phyloP scores from a whole-genome alignment of 495 filamentous ascomycete species.

The Lasiosphaeria miniovina region DNA sequence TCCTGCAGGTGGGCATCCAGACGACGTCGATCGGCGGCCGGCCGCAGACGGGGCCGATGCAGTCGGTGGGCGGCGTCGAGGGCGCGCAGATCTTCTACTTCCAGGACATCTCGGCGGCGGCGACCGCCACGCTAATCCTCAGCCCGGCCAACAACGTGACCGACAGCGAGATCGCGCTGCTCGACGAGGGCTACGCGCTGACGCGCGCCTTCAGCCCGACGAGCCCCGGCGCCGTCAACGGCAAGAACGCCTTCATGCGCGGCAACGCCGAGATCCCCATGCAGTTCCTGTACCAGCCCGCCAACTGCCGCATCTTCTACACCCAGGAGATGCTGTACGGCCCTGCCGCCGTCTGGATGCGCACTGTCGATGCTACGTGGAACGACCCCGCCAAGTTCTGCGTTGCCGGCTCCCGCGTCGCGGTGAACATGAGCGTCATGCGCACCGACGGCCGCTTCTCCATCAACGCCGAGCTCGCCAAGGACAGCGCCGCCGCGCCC shows the following conservation, averaged over 20 bases:
- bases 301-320: constrained; percentile 55
- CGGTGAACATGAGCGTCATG: constrained; percentile 6
- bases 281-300: constrained; percentile 52
- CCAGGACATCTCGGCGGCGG: constrained; percentile 15
- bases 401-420: constrained; percentile 19
- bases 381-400: constrained; percentile 36
- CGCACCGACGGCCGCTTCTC: constrained; percentile 16
- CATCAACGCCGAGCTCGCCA: not conserved
- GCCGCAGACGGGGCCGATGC: constrained; percentile 50
- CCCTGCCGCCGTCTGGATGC: constrained; percentile 43
- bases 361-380: constrained; percentile 67
- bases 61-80: constrained; percentile 58
- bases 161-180: constrained; percentile 16
- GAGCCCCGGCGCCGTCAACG: constrained; percentile 28
- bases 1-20: constrained; percentile 51
- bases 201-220: constrained; percentile 17
- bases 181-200: constrained; percentile 25
- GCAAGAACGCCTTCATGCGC: constrained; percentile 35
- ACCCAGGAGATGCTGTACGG: constrained; percentile 44
- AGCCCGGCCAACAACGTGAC: constrained; percentile 14
- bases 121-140: constrained; percentile 14
- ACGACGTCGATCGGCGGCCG: constrained; percentile 56
- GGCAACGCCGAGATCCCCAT: constrained; percentile 37
- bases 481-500: not conserved
- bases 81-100: constrained; percentile 37